These are phyloP conservation scores for Lactarius tabidus DNA, from an alignment of 768 basidiomycete genomes.

Conservation along the genomic window DNA sequence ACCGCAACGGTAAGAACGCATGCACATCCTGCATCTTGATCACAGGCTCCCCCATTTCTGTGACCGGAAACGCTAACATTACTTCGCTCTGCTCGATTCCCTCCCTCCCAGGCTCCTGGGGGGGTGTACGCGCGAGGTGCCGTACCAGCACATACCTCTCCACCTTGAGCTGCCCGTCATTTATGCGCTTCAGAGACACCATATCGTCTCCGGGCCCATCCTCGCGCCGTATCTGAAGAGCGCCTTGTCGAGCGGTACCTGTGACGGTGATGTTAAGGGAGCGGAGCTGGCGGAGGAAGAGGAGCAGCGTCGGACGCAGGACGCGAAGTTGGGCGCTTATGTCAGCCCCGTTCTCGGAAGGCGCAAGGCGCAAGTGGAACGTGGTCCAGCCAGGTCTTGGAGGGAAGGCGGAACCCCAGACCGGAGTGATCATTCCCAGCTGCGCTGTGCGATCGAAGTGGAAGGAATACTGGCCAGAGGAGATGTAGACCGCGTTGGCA, in stretches of 20 bases:
- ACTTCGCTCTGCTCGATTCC: constrained; percentile 26
- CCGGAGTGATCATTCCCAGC: constrained; percentile 31
- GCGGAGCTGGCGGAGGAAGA: constrained; percentile 29
- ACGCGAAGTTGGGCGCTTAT: constrained; percentile 22
- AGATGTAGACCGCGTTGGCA: constrained; percentile 27
- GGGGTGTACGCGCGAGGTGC: constrained; percentile 18
- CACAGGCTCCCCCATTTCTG: constrained; percentile 17
- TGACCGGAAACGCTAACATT: constrained; percentile 29
- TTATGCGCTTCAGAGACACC: constrained; percentile 5
- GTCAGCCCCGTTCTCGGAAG: constrained; percentile 7
- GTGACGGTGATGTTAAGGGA: constrained; percentile 17
- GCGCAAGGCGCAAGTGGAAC: constrained; percentile 25
- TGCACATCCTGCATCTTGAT: constrained; percentile 24
- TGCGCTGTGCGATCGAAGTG: constrained; percentile 22
- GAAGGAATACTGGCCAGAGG: constrained; percentile 27
- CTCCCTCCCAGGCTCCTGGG: constrained; percentile 23
- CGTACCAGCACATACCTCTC: constrained; percentile 20
- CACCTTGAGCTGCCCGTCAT: neutral
- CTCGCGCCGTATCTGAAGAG: constrained; percentile 8
- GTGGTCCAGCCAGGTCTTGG: constrained; percentile 27
- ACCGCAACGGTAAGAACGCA: constrained; percentile 29
- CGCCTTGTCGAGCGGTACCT: neutral
- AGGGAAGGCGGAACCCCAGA: constrained; percentile 2
- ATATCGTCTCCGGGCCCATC: constrained; percentile 8
- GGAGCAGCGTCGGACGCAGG: constrained; percentile 27